Evolutionary conservation across 1,284 basidiomycete species (phyloP), one percentile per base, ranked within the genome.

Genomic region (Pascua sp.): DNA sequence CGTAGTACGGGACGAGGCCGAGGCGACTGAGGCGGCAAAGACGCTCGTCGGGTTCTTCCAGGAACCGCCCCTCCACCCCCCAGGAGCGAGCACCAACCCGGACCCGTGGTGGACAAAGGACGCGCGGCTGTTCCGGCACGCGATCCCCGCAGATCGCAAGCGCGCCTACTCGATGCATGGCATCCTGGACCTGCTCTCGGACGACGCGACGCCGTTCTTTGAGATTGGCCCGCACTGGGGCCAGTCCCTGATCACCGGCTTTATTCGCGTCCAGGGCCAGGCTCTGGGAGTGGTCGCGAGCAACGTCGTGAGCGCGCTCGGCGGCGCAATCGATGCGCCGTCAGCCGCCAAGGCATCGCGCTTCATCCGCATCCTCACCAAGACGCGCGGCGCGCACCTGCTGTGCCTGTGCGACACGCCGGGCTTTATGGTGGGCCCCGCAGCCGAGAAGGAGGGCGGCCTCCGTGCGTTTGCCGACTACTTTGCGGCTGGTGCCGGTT

Each of bases 371-470:
- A 59, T 62, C 13, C 55, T 62, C 9, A 41, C 51, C 42, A 62
- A 62, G 57, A 59, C 60, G n/a, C 48, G 49, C 8, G 46, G 46
- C 5, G 51, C 49, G 5, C 60, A 62, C 52, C 24, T 62, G 13
- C 45, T 62, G 36, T 52, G 52, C 2, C 42, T 62, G 10, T 62
- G 60, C 57, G 60, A 62, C 55, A 62, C 60, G 32, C 60, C 60
- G 4, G 60, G 60, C 40, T 62, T 62, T 57, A 62, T 62, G 60
- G 60, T 62, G 40, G 60, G 60, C 1, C 57, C 60, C 8, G 13
- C 15, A 18, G 60, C 60, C 5, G 60, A 62, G 57, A 50, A 50
- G 2, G 60, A 62, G 41, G 60, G 60, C 38, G 60, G 60, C 8
- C 49, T 62, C 8, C 51, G 56, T 9, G 57, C 56, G 10, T 62